Evolutionary conservation across 2,329 filamentous ascomycete genomes (phyloP).

Genomic region (Annulohypoxylon truncatum): DNA sequence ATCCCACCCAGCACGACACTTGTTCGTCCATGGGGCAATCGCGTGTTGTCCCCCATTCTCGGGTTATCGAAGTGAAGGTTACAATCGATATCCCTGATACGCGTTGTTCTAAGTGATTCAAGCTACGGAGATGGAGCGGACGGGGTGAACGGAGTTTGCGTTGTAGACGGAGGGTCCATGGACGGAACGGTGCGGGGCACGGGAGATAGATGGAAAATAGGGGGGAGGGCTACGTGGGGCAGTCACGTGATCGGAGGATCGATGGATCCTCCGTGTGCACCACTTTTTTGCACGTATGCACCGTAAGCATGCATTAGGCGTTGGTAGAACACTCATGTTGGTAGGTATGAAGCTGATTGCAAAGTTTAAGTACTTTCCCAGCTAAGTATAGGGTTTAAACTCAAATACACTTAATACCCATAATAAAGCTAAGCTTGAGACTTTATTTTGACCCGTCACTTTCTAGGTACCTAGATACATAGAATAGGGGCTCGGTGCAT

Average conservation of each 20-base stretch:
- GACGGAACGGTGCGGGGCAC: neutral
- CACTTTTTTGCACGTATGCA: neutral
- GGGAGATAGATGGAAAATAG: neutral
- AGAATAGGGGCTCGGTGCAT: too few relatives aligned
- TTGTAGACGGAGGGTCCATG: conserved; percentile 7
- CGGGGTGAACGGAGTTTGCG: neutral
- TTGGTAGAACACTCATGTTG: neutral
- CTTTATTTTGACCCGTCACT: neutral
- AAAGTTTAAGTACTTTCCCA: neutral
- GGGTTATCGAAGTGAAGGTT: neutral
- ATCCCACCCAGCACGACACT: neutral
- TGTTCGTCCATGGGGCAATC: neutral
- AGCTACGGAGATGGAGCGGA: neutral
- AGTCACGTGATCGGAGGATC: neutral
- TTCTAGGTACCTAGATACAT: neutral
- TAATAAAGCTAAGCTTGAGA: neutral
- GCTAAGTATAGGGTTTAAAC: neutral
- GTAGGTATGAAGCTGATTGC: neutral
- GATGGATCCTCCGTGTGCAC: neutral
- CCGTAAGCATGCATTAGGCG: neutral
- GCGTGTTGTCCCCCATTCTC: neutral
- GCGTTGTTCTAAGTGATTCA: neutral
- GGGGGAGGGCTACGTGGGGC: neutral
- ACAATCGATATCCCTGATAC: neutral
- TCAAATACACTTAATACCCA: neutral